Evolutionary conservation across 176 grass and related monocot species (phyloP).

Genomic region (Juncus effusus): DNA sequence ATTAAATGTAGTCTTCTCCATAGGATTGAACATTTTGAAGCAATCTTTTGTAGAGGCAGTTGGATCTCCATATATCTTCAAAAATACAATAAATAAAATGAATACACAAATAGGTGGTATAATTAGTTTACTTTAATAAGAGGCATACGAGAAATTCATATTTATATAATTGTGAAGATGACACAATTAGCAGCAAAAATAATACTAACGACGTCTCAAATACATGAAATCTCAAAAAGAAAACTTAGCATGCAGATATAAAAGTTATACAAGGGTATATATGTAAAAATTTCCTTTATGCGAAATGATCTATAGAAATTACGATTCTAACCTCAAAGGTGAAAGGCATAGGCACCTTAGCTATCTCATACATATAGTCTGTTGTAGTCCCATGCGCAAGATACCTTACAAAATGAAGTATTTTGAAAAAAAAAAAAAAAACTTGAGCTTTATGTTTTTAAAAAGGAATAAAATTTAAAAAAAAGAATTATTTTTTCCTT

Average conservation of each 20-base stretch:
- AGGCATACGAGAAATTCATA: too few species aligned
- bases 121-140: too few species aligned
- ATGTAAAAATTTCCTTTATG: background rate
- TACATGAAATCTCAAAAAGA: background rate
- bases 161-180: too few species aligned
- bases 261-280: background rate
- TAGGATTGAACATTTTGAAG: constrained; percentile 98
- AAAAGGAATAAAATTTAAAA: constrained; percentile 6
- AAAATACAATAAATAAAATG: constrained; percentile 1
- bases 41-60: constrained; percentile 63
- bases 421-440: background rate
- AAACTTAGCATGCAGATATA: constrained; percentile 14
- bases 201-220: background rate
- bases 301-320: constrained; percentile 4
- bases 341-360: constrained; percentile 90
- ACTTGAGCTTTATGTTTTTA: background rate
- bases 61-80: constrained; percentile 87
- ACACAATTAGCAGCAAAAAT: too few species aligned
- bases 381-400: constrained; percentile 99
- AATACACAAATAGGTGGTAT: too few species aligned
- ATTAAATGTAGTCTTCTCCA: constrained; percentile 65
- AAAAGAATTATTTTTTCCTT: background rate
- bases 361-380: constrained; percentile 82
- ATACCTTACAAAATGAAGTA: constrained; percentile 42
- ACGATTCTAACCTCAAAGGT: constrained; percentile 84